Base-by-base conservation (phyloP, 495 filamentous ascomycete genomes). In the Antarctomyces pellizariae region DNA sequence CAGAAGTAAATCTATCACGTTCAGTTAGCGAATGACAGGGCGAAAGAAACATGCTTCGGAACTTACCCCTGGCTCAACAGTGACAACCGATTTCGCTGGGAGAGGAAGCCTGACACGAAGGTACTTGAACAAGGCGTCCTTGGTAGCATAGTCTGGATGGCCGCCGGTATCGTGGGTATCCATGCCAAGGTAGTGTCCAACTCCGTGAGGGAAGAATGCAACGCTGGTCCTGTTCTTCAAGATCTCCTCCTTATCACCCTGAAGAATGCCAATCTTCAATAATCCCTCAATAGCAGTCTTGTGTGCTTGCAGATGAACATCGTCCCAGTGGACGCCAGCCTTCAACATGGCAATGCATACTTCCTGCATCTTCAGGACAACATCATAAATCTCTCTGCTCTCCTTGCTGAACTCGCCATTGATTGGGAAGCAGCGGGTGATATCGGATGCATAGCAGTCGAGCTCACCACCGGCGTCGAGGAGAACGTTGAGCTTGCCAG, bases 161-260 rank as follows among this genome's bases (percentile, higher is more conserved):
- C 80, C 83, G 31, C 82, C 83, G 1, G 71, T 75, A 42, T 93
- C 83, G 50, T 93, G 83, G 4, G 79, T 90, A 47, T 93, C 83
- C 74, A 93, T 76, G 26, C 83, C 83, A 5, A 93, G 56, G 38
- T 89, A 84, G 44, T 93, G 80, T 0, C 83, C 83, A 3, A 93
- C 56, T 4, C 83, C 83, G 43, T 93, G 83, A 3, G 83, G 83
- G 44, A 91, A 75, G 54, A 93, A 93, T 4, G 82, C 79, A 2
- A 73, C 69, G 35, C 73, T 83, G 20, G 76, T 71, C 22, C 79
- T 54, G 25, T 57, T 59, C 18, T 64, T 61, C 36, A 90, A 57
- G 26, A 93, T 65, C 35, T 82, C 76, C 7, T 76, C 63, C 15
- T 51, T 54, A 11, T 63, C 53, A 13, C 68, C 68, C 32, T 66